Conservation (phyloP, 106 monocot genomes). For the Dendrobium chrysotoxum region DNA sequence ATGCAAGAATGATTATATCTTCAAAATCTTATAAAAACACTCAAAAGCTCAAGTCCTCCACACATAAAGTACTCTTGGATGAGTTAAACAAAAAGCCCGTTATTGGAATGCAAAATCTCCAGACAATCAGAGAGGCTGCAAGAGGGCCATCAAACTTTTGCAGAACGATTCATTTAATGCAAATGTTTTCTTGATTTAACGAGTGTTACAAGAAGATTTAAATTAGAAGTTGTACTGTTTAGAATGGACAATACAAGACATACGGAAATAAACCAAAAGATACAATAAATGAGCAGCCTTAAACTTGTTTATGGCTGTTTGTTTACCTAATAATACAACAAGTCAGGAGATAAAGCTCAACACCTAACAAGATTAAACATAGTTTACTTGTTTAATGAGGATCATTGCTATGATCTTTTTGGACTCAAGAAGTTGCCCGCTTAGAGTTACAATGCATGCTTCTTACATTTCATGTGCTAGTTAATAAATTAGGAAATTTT, state of each 20-base stretch:
- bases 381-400: not conserved
- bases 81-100: not conserved
- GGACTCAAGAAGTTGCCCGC: too few species aligned
- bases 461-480: too few species aligned
- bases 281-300: not conserved
- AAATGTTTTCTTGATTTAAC: not conserved
- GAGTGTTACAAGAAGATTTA: not conserved
- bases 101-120: not conserved
- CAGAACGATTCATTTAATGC: not conserved
- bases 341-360: not conserved
- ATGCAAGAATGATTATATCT: not conserved
- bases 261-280: not conserved
- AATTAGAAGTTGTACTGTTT: not conserved
- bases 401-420: not conserved
- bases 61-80: not conserved
- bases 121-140: not conserved
- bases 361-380: not conserved
- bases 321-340: not conserved
- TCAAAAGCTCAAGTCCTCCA: not conserved
- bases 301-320: not conserved
- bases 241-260: not conserved
- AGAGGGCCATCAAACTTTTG: not conserved
- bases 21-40: not conserved
- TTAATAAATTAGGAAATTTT: too few species aligned
- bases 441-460: too few species aligned